Evolutionary conservation across 1,284 basidiomycete species (phyloP).

Genomic region (Macrocystidia cucumis): DNA sequence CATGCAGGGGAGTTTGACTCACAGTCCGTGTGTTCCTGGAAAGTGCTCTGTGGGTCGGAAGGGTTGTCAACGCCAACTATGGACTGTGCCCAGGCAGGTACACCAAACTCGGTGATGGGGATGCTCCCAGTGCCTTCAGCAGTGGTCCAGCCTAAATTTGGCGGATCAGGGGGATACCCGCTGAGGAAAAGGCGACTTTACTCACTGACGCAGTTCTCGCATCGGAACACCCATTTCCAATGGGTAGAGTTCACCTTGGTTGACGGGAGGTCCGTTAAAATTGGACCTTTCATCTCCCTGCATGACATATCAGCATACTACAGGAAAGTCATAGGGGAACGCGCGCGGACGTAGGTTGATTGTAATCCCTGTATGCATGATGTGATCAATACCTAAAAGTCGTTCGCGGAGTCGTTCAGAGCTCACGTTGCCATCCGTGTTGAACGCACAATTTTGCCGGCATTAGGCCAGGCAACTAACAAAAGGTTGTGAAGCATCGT

Average conservation of each 20-base stretch:
- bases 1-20: constrained; percentile 8
- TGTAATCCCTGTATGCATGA: constrained; percentile 27
- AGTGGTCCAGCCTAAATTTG: constrained; percentile 24
- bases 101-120: constrained; percentile 29
- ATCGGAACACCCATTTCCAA: constrained; percentile 52
- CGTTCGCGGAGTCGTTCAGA: background rate
- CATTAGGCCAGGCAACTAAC: constrained; percentile 53
- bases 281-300: constrained; percentile 33
- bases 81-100: constrained; percentile 47
- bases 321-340: no score
- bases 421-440: constrained; percentile 45
- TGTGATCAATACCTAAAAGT: constrained; percentile 1
- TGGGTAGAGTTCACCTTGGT: constrained; percentile 41
- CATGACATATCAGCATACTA: background rate
- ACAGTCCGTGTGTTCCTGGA: constrained; percentile 29
- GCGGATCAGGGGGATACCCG: background rate
- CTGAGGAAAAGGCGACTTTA: constrained; percentile 3
- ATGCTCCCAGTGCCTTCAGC: constrained; percentile 27
- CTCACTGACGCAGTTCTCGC: constrained; percentile 44
- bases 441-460: constrained; percentile 39
- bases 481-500: constrained; percentile 49
- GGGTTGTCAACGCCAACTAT: constrained; percentile 25
- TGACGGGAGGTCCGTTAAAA: constrained; percentile 35
- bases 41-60: constrained; percentile 25
- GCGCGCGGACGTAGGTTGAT: constrained; percentile 32